A percentile compares a stretch with the other conserved stretches of the same genome.
These are phyloP conservation scores for Liquidambar formosana DNA, from an alignment of 164 flowering plant genomes.

Conservation along the genomic window DNA sequence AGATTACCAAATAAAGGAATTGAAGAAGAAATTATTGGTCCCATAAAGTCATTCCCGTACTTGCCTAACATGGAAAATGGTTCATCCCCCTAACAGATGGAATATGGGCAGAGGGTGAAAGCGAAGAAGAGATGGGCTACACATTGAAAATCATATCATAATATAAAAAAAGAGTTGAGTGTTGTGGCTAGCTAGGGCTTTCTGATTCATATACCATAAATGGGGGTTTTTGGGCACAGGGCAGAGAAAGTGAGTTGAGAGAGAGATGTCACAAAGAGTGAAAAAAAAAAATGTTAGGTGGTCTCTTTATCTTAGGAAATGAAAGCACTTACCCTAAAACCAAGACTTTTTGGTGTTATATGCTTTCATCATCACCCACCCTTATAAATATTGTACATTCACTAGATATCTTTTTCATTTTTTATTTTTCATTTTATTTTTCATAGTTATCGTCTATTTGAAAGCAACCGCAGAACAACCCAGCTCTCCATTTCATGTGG, in stretches of 20 bases:
- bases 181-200: no score
- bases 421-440: not conserved
- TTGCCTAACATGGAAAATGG: constrained; percentile 15
- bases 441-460: constrained; percentile 39
- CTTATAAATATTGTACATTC: constrained; percentile 12
- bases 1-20: not conserved
- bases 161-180: no score
- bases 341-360: constrained; percentile 20
- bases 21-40: constrained; percentile 8
- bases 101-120: not conserved
- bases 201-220: no score
- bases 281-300: no score
- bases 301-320: constrained; percentile 11
- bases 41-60: not conserved
- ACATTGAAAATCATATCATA: no score
- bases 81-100: constrained; percentile 17
- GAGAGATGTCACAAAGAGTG: no score
- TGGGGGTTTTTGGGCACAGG: no score
- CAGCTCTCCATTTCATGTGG: constrained; percentile 28
- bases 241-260: no score
- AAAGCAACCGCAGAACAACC: constrained; percentile 30
- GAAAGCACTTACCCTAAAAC: constrained; percentile 23
- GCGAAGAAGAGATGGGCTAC: not conserved
- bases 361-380: constrained; percentile 30
- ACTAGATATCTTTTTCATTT: not conserved